Evolutionary conservation across 495 filamentous ascomycete genomes (phyloP), one percentile per base, ranked within the genome.

Genomic region (Cryomyces minteri): DNA sequence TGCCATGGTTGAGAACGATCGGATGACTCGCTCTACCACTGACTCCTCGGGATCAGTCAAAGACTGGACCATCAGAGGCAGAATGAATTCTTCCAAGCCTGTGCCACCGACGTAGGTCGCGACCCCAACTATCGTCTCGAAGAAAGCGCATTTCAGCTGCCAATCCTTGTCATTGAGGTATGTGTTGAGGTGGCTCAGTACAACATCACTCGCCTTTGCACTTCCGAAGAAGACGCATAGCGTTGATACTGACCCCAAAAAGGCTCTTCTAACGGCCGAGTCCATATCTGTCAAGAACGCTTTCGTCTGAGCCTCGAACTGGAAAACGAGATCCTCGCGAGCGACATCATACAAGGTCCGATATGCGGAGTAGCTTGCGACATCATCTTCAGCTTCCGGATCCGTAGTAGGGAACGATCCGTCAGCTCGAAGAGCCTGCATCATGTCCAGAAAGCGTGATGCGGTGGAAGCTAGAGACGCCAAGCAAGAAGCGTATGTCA

Each of bases 91-190:
- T 60, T 99, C 92, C 43, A 96, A 61, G 46, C 80, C 88, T 10
- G 74, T 79, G 41, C 79, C 82, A 5, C 92, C 92, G 36, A 96
- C 69, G 50, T 93, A 95, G 0, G 83, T 76, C 10, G 87, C 84
- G 45, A 99, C 90, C 7, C 88, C 88, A 14, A 95, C 82, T 14
- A 96, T 88, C 0, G 88, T 84, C 50, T 93, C 84, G 51, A 99
- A 94, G 57, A 96, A 96, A 14, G 92, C 86, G 55, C 84, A 94
- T 58, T 94, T 94, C 25, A 99, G 65, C 58, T 84, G 83, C 92
- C 92, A 99, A 56, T 96, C 88, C 44, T 77, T 74, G 54, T 95
- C 92, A 52, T 99, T 99, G 6, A 99, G 69, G 52, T 99, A 99
- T 0, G 92, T 99, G 56, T 96, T 99, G 25, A 99, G 65, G 58